Percentiles rank a stretch among this genome's conserved stretches.
These are phyloP conservation scores for Discostella pseudostelligera DNA, from an alignment of 108 stramenopile genomes.

Conservation along the genomic window DNA sequence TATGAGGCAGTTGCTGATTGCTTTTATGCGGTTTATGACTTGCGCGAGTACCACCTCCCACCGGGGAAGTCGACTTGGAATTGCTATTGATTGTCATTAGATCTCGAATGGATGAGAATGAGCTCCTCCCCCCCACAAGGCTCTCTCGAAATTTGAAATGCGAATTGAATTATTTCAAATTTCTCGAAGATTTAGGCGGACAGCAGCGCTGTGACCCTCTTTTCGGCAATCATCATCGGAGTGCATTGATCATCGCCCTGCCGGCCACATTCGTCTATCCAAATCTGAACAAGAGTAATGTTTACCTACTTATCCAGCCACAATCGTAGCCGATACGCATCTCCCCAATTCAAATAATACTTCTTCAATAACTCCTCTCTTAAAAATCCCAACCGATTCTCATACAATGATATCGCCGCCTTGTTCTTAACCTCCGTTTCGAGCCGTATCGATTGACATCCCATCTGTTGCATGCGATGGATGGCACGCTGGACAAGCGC, in stretches of 20 bases:
- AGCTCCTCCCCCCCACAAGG: no score
- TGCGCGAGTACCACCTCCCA: background rate
- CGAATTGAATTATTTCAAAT: no score
- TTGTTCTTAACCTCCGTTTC: slow-evolving; percentile 83
- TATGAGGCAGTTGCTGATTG: background rate
- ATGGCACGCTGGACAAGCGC: slow-evolving; percentile 68
- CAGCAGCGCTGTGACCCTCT: no score
- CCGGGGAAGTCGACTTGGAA: background rate
- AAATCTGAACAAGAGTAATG: background rate
- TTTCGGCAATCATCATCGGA: no score
- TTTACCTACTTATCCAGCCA: slow-evolving; percentile 58
- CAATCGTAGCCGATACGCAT: slow-evolving; percentile 84
- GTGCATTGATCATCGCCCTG: no score
- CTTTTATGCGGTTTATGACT: background rate
- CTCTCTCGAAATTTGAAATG: no score
- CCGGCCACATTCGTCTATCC: no score
- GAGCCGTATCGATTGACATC: slow-evolving; percentile 58
- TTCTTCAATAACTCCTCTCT: slow-evolving; percentile 81
- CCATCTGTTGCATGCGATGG: slow-evolving; percentile 62
- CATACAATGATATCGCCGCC: slow-evolving; percentile 75
- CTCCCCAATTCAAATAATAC: slow-evolving; percentile 86
- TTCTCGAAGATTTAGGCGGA: no score
- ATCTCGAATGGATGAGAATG: background rate
- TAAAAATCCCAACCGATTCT: slow-evolving; percentile 80
- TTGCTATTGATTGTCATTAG: background rate